These are phyloP conservation scores for Isoetes taiwanensis DNA, from an alignment of 75 land plant genomes.

Conservation along the genomic window DNA sequence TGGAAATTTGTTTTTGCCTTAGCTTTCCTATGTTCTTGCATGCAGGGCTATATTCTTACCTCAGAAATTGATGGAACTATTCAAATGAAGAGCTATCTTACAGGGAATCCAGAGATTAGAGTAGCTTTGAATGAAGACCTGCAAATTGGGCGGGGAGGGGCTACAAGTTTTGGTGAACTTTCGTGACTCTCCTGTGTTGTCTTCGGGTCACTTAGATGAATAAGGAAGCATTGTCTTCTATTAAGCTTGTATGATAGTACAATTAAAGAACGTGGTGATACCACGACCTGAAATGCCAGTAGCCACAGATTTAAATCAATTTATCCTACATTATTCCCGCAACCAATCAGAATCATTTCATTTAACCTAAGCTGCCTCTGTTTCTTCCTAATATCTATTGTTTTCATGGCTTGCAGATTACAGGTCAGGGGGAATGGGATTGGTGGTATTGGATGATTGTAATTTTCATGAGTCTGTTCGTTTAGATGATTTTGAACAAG, in stretches of 20 bases:
- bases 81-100: constrained; percentile 96
- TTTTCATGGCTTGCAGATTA: no score
- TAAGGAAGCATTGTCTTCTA: neutral
- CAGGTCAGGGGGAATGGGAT: constrained; percentile 66
- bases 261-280: no score
- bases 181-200: neutral
- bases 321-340: no score
- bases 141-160: constrained; percentile 63
- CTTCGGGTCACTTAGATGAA: no score
- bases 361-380: no score
- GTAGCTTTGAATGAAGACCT: constrained; percentile 90
- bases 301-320: no score
- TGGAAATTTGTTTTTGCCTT: no score
- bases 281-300: no score
- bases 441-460: constrained; percentile 86
- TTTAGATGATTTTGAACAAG: constrained; percentile 85
- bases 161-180: constrained; percentile 12
- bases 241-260: neutral
- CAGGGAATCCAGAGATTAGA: constrained; percentile 92
- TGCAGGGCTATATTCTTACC: constrained; percentile 90
- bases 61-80: constrained; percentile 99
- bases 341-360: no score
- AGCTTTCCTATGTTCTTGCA: no score
- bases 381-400: no score
- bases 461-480: constrained; percentile 97